Evolutionary conservation across 2,329 filamentous ascomycete species (phyloP).

Genomic region (Penicillium sp.): DNA sequence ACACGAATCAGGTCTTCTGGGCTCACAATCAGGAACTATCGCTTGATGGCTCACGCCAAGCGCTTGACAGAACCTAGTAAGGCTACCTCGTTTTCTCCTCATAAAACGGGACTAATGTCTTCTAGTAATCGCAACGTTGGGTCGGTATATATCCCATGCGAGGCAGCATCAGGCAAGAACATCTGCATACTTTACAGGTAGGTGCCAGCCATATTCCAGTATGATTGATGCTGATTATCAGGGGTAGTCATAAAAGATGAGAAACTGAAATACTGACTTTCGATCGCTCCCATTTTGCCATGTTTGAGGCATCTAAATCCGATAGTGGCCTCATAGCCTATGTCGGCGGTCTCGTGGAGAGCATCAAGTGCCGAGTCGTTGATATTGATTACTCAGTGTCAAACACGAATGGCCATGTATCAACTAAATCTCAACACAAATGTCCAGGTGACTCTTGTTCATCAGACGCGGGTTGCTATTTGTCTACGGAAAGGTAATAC

Average conservation of each 20-base stretch:
- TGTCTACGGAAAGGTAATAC: background rate
- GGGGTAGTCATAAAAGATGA: background rate
- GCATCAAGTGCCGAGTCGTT: background rate
- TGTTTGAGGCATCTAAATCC: background rate
- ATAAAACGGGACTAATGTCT: background rate
- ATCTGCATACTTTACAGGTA: background rate
- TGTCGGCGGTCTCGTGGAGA: background rate
- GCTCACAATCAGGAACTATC: background rate
- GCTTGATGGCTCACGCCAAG: background rate
- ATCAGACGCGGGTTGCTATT: background rate
- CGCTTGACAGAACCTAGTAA: background rate
- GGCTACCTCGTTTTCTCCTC: background rate
- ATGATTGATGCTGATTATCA: background rate
- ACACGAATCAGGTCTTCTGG: background rate
- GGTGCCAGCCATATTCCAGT: background rate
- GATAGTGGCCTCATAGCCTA: background rate
- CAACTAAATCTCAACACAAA: background rate
- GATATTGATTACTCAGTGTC: background rate
- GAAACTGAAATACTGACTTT: background rate
- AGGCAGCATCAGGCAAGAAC: background rate
- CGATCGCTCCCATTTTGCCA: background rate
- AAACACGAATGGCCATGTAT: background rate
- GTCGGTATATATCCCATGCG: background rate
- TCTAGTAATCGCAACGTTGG: background rate
- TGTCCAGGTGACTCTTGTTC: background rate